Evolutionary conservation across 2,329 filamentous ascomycete species (phyloP), one percentile per base, ranked within the genome.

Genomic region (Cercospora zeina): DNA sequence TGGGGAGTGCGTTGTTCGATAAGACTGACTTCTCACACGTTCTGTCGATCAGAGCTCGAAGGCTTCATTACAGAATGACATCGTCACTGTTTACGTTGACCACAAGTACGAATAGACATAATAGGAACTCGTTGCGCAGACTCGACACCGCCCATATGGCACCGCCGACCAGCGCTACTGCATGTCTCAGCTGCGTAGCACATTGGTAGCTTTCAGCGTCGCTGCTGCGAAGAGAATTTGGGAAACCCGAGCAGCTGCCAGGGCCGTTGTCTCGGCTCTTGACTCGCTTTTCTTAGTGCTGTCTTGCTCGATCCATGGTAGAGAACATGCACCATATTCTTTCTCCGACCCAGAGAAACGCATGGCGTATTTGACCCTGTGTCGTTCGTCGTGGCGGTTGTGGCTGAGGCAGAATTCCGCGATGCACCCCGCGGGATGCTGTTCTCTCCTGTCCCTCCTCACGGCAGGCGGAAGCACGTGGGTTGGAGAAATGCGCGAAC

Each of bases 81-180:
- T 21, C 16, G 14, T 49, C 24, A n/a, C 21, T 21, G 24, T 16
- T 51, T 0, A 53, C 21, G 49, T n/a, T n/a, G n/a, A n/a, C n/a
- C n/a, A 53, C 30, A 34, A 16, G 33, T 53, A 31, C 27, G 27
- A 34, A 21, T 16, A n/a, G 49, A 31, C 31, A 33, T 53, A 53
- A 53, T 3, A 53, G 49, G 49, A 16, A 53, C 31, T 31, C 31
- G 16, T 19, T 21, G 49, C 49, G 49, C 49, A 53, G 27, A 31
- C 27, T 53, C n/a, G 21, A 30, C 42, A 34, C 45, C 56, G 34
- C 31, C 56, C 11, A 27, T 30, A 14, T 51, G 56, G 56, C 33
- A 58, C 56, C 56, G 42, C 56, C 56, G 56, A 16, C 56, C 45
- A 50, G 19, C 39, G 56, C 56, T 37, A 49, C 42, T 58, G 42